Evolutionary conservation across 2,329 filamentous ascomycete genomes (phyloP), one percentile per base, ranked within the genome.

Genomic region (Monilinia polystroma): DNA sequence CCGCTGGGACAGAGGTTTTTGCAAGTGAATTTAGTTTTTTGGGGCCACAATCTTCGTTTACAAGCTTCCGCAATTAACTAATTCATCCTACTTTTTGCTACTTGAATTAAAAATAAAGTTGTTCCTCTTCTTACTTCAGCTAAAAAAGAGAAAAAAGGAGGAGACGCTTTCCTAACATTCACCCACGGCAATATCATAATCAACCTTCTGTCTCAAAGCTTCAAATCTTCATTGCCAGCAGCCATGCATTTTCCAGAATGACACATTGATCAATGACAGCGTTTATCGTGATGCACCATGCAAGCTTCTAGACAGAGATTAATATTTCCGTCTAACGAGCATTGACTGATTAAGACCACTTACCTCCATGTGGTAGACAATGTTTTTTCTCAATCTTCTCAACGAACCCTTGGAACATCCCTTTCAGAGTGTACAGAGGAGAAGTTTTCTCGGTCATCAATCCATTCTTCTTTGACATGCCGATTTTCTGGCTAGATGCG

Each of bases 231-330:
- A 16, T 62, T 35, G 0, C 23, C 45, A 26, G 20, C 41, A 14
- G 49, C 38, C 49, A 63, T 51, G 4, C 38, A 63, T n/a, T 63
- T 32, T 53, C 49, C 47, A 43, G 23, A 41, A 32, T 41, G 35
- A 43, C 60, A 63, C 32, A 57, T 64, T 10, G 51, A 60, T 51
- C 43, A 43, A 47, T 51, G 26, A 23, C 43, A 60, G 45, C 58
- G 51, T 38, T 60, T 47, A 20, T 60, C 51, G 55, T 63, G 51
- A 32, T 43, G 23, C 38, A 63, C n/a, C 45, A 62, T 49, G 16
- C 63, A 65, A 38, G 26, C 43, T 14, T 47, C 63, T 56, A 38
- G n/a, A 58, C 14, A 23, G 8, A 51, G 4, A 55, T 55, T 12
- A 55, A 23, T 26, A 55, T 41, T 51, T n/a, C 35, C 45, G 41